Conservation (phyloP, 164 flowering plant genomes). For the Aristolochia fimbriata region DNA sequence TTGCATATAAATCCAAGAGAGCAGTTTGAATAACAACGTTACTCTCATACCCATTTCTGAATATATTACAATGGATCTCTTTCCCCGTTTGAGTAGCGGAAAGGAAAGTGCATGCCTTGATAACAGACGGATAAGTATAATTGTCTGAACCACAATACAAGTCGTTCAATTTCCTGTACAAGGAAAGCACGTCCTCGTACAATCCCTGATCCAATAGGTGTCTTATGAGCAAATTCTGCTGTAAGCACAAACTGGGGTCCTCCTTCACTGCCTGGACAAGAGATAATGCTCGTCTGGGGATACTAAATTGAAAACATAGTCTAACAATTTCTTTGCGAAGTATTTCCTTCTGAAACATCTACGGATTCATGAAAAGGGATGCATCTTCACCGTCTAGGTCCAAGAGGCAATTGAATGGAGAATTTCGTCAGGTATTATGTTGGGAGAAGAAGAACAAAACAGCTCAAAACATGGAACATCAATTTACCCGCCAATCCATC, state of each 20-base stretch:
- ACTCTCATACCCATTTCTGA: slow-evolving; percentile 25
- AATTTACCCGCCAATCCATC: too few species aligned
- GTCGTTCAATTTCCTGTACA: slow-evolving; percentile 29
- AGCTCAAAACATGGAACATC: too few species aligned
- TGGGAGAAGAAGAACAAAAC: too few species aligned
- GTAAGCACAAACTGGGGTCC: slow-evolving; percentile 33
- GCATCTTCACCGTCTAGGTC: too few species aligned
- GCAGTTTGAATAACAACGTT: slow-evolving; percentile 30
- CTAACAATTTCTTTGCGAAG: slow-evolving; percentile 16
- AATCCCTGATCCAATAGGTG: slow-evolving; percentile 22
- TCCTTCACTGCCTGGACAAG: slow-evolving; percentile 15
- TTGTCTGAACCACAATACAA: slow-evolving; percentile 22
- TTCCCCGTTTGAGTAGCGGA: slow-evolving; percentile 18
- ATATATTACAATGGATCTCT: slow-evolving; percentile 38
- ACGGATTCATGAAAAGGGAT: too few species aligned
- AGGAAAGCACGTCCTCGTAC: slow-evolving; percentile 23
- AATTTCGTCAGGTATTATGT: too few species aligned
- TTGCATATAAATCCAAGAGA: slow-evolving; percentile 28
- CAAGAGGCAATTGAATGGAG: too few species aligned
- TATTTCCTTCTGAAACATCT: too few species aligned
- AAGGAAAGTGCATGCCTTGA: slow-evolving; percentile 31
- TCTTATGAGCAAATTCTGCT: slow-evolving; percentile 33
- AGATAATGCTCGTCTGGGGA: slow-evolving; percentile 22
- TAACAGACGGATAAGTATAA: slow-evolving; percentile 44
- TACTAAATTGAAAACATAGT: slow-evolving; percentile 11